These are phyloP conservation scores for Nadsonia starkeyi-henricii DNA, from an alignment of 1,139 yeast genomes.

Conservation along the genomic window DNA sequence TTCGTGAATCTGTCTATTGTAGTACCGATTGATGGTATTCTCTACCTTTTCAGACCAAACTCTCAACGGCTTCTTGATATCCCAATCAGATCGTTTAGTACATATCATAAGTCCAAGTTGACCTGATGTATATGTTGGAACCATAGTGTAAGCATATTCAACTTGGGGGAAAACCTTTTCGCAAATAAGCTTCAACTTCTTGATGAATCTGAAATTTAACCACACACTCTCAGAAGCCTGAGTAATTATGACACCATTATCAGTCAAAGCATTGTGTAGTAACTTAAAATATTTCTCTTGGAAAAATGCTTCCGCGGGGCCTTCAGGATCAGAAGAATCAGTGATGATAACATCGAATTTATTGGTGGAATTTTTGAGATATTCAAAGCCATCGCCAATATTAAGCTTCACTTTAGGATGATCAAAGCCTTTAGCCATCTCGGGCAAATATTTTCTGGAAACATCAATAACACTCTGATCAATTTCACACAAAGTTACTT, in stretches of 20 bases:
- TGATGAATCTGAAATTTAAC: slow-evolving; percentile 70
- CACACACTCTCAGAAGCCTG: slow-evolving; percentile 82
- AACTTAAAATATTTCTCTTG: slow-evolving; percentile 76
- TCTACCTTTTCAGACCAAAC: slow-evolving; percentile 51
- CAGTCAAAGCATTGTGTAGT: slow-evolving; percentile 62
- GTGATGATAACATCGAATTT: slow-evolving; percentile 80
- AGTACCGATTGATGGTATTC: slow-evolving; percentile 54
- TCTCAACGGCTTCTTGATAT: slow-evolving; percentile 57
- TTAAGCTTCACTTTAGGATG: slow-evolving; percentile 75
- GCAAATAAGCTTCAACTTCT: slow-evolving; percentile 63
- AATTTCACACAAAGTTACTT: slow-evolving; percentile 81
- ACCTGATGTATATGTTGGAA: slow-evolving; percentile 91
- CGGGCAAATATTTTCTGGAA: slow-evolving; percentile 71
- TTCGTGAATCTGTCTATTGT: slow-evolving; percentile 64
- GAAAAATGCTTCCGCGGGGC: slow-evolving; percentile 85
- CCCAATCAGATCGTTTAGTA: slow-evolving; percentile 51
- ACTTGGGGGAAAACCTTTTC: slow-evolving; percentile 73
- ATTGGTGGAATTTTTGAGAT: slow-evolving; percentile 37
- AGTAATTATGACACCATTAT: slow-evolving; percentile 76
- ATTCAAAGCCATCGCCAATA: slow-evolving; percentile 88
- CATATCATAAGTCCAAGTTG: slow-evolving; percentile 92
- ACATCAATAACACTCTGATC: slow-evolving; percentile 81
- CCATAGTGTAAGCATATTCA: slow-evolving; percentile 75
- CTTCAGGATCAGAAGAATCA: slow-evolving; percentile 93
- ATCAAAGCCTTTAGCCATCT: slow-evolving; percentile 63